Evolutionary conservation across 2,329 filamentous ascomycete genomes (phyloP).

Genomic region (Calcarisporium arbuscula): DNA sequence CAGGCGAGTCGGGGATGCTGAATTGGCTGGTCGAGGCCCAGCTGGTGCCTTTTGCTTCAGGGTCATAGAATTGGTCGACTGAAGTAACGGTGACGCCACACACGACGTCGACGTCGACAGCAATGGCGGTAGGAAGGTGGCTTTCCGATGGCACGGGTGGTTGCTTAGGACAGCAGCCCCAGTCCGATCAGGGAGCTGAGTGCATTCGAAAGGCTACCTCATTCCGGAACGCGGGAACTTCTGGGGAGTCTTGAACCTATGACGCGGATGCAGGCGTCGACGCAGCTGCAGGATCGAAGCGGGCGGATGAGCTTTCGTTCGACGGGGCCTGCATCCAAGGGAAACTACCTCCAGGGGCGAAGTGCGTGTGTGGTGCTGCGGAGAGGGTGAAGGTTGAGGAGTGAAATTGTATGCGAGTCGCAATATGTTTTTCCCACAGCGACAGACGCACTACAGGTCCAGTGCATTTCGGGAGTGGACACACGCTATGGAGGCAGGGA

Average conservation of each 20-base stretch:
- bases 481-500: no score
- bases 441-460: no score
- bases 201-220: slow-evolving; percentile 49
- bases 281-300: slow-evolving; percentile 6
- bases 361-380: slow-evolving; percentile 5
- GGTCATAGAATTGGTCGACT: slow-evolving; percentile 26
- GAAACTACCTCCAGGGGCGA: slow-evolving; percentile 3
- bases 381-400: no score
- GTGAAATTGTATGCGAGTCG: no score
- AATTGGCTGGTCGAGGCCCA: slow-evolving; percentile 53
- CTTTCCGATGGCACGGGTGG: slow-evolving; percentile 8
- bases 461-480: no score
- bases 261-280: not conserved
- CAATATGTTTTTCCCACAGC: no score
- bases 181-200: slow-evolving; percentile 58
- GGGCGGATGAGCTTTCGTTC: no score
- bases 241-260: slow-evolving; percentile 3
- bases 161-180: slow-evolving; percentile 28
- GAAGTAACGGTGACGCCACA: no score
- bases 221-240: slow-evolving; percentile 37
- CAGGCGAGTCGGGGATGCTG: slow-evolving; percentile 49
- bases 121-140: slow-evolving; percentile 20
- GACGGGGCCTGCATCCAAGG: slow-evolving; percentile 9
- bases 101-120: slow-evolving; percentile 23
- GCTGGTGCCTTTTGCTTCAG: slow-evolving; percentile 47